phyloP scores from a whole-genome alignment of 2,329 filamentous ascomycete species.

The Aureobasidium zeae region DNA sequence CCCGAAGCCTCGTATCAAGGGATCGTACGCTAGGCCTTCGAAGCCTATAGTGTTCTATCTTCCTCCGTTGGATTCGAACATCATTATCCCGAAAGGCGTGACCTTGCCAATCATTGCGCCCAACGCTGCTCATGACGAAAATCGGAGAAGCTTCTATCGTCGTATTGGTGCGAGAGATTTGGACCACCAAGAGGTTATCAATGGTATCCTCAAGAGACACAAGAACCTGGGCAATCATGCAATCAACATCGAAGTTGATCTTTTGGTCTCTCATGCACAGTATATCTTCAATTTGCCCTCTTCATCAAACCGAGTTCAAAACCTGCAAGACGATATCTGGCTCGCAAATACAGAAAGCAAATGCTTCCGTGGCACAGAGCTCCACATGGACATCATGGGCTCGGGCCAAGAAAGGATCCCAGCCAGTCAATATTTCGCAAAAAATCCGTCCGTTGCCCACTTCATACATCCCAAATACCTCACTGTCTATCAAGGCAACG shows the following conservation, averaged over 20 bases:
- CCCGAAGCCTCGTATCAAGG: background rate
- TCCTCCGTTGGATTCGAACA: slow-evolving; percentile 1
- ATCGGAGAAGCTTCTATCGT: background rate
- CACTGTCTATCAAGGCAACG: background rate
- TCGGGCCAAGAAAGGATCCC: background rate
- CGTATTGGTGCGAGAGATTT: background rate
- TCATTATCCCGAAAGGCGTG: slow-evolving; percentile 16
- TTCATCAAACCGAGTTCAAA: background rate
- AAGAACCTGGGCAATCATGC: background rate
- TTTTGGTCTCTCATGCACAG: background rate
- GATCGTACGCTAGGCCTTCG: background rate
- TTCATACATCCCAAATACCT: slow-evolving; percentile 13
- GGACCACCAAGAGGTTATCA: background rate
- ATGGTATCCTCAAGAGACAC: slow-evolving; percentile 2
- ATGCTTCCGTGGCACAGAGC: background rate
- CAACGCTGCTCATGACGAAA: slow-evolving; percentile 1
- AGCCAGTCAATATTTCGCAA: background rate
- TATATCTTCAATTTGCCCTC: slow-evolving; percentile 3
- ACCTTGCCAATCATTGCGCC: slow-evolving; percentile 12
- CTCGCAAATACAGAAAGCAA: background rate
- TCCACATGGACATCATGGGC: slow-evolving; percentile 5
- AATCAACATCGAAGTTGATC: background rate
- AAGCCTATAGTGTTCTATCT: slow-evolving; percentile 14
- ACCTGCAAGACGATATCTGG: background rate
- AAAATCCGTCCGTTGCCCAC: background rate